Base-by-base conservation (phyloP, 2,329 filamentous ascomycete genomes). In the Balansia obtecta region DNA sequence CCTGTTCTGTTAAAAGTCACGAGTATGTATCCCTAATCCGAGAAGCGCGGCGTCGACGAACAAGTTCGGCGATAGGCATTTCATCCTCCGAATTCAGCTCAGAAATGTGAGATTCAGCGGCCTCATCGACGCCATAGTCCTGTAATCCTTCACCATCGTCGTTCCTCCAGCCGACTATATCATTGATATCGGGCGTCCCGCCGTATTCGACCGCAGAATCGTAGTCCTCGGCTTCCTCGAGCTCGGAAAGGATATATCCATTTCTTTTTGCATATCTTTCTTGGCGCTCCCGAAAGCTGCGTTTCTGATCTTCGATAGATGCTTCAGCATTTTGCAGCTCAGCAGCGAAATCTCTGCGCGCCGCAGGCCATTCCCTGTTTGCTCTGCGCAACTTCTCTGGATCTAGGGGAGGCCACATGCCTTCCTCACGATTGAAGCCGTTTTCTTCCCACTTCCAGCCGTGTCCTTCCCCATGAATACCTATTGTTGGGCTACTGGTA, bases 51-150 rank as follows among this genome's bases (percentile, higher is more conserved):
- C 80, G 68, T 55, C 80, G 70, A 45, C 78, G 69, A 43, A 89
- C 65, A 13, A 91, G 58, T 61, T 88, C 81, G 4, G 77, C 80
- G 40, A 91, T 66, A 0, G 86, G 86, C 13, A 91, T 68, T 57
- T 89, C 81, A 58, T 89, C 80, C 1, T 77, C 74, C 8, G 66
- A 63, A 4, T 61, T 60, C 3, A 54, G 42, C 9, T 54, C 53
- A 11, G 48, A 51, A 15, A 55, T 55, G 11, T 51, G 51, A 27
- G 60, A 60, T 51, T 88, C 83, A 0, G 75, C 77, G 13, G 86
- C 84, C 59, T 88, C 85, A 57, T 91, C 87, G 0, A 93, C 86
- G 1, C 87, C 87, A 60, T 83, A 93, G 59, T 93, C 87, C 41
- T 77, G 73, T 46, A 93, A 66, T 34, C 80, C 72, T 60, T 91